Evolutionary conservation across 2,329 filamentous ascomycete genomes (phyloP).

Genomic region (Xylaria sp.): DNA sequence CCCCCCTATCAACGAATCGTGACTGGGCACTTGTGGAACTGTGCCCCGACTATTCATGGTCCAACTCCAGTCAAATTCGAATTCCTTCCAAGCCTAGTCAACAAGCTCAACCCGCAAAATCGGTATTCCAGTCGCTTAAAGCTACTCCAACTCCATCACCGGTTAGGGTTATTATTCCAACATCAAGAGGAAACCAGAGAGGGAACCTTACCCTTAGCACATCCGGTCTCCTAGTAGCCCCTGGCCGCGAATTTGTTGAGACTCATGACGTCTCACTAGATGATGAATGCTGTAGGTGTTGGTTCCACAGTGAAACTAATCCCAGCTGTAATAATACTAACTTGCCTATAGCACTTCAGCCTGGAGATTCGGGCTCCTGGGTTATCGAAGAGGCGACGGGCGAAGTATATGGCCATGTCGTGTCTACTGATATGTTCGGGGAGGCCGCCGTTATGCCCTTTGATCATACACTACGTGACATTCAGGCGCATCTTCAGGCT

Average conservation of each 20-base stretch:
- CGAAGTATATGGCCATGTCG: conserved; percentile 23
- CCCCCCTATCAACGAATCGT: neutral
- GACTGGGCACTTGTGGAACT: conserved; percentile 18
- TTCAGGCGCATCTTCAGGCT: conserved; percentile 12
- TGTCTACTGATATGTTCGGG: conserved; percentile 22
- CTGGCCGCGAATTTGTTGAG: conserved; percentile 14
- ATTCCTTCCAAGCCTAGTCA: neutral
- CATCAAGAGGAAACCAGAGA: conserved; percentile 12
- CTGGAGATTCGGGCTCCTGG: conserved; percentile 22
- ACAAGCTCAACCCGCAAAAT: neutral
- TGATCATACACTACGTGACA: conserved; percentile 10
- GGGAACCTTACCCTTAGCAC: conserved; percentile 5
- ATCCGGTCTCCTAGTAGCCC: conserved; percentile 11
- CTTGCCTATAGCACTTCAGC: neutral
- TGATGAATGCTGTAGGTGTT: conserved; percentile 2
- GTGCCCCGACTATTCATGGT: neutral
- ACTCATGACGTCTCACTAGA: conserved; percentile 18
- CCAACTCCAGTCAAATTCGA: neutral
- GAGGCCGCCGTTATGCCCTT: conserved; percentile 19
- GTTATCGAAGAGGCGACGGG: conserved; percentile 9
- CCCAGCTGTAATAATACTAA: neutral
- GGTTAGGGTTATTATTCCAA: conserved; percentile 6
- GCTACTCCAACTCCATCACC: neutral
- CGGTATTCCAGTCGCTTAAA: neutral
- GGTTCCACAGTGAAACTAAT: neutral